Percentiles rank a stretch among this genome's conserved stretches.
phyloP scores from a whole-genome alignment of 2,329 filamentous ascomycete species.

The Aureobasidium sp. region DNA sequence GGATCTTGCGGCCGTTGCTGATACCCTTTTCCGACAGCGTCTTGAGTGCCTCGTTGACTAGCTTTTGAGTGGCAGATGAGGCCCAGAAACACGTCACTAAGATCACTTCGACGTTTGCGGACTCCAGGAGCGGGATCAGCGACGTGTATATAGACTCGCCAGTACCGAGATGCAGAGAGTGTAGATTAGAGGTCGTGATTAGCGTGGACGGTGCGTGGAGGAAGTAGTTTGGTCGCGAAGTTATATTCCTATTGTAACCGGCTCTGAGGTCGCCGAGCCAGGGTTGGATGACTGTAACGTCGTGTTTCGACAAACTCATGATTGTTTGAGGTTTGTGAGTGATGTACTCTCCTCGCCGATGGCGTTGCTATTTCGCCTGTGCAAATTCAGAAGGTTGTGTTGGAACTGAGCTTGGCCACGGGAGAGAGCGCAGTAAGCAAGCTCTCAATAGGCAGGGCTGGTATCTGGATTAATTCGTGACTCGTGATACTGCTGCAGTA shows the following conservation, averaged over 20 bases:
- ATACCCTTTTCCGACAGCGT: slow-evolving; percentile 46
- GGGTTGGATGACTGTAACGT: neutral
- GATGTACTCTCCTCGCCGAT: no score
- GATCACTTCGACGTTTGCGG: slow-evolving; percentile 56
- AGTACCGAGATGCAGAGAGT: slow-evolving; percentile 35
- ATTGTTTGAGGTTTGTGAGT: neutral
- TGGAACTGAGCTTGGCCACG: no score
- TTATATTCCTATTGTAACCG: slow-evolving; percentile 2
- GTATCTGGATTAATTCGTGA: no score
- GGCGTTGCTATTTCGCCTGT: neutral
- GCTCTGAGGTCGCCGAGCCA: slow-evolving; percentile 1
- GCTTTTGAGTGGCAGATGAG: slow-evolving; percentile 50
- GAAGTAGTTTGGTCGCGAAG: slow-evolving; percentile 33
- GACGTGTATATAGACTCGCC: slow-evolving; percentile 33
- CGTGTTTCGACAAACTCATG: neutral
- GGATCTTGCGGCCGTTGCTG: slow-evolving; percentile 36
- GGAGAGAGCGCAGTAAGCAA: no score
- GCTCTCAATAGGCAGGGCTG: no score
- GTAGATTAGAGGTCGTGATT: slow-evolving; percentile 27
- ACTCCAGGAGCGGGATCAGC: slow-evolving; percentile 53
- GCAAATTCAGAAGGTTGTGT: no score
- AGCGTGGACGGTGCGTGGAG: slow-evolving; percentile 26
- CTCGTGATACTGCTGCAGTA: no score
- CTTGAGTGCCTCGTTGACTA: slow-evolving; percentile 49
- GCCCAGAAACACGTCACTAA: slow-evolving; percentile 82